Evolutionary conservation across 2,329 filamentous ascomycete genomes (phyloP).

Genomic region (Microdochium nivale): DNA sequence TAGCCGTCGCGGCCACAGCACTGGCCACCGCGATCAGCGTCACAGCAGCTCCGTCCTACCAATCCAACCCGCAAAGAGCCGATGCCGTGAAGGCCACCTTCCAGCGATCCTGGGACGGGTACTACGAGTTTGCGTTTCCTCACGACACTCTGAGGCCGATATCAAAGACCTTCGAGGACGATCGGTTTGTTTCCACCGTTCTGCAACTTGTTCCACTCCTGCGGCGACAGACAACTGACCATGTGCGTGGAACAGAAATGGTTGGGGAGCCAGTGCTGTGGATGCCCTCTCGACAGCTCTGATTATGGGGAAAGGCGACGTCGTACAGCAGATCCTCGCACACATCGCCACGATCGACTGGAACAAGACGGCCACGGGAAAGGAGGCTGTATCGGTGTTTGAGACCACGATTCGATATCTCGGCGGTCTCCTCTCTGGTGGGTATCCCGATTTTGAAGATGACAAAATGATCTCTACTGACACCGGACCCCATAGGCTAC

Average conservation of each 20-base stretch:
- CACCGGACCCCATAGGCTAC: constrained; percentile 41
- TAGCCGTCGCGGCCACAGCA: constrained; percentile 4
- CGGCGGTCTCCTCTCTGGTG: constrained; percentile 68
- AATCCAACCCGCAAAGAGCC: constrained; percentile 33
- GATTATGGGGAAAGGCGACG: constrained; percentile 61
- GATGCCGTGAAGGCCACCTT: constrained; percentile 61
- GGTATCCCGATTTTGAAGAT: neutral
- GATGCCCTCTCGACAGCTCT: constrained; percentile 75
- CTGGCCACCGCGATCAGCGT: constrained; percentile 10
- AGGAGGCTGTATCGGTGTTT: constrained; percentile 59
- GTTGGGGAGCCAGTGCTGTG: constrained; percentile 76
- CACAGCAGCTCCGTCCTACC: constrained; percentile 13
- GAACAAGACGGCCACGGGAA: constrained; percentile 41
- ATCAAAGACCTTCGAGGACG: constrained; percentile 56
- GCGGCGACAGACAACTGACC: neutral
- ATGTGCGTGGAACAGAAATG: constrained; percentile 46
- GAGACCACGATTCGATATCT: constrained; percentile 89
- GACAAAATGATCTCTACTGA: constrained; percentile 2
- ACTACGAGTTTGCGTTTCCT: constrained; percentile 66
- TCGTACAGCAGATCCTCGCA: constrained; percentile 62
- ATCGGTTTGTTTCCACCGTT: constrained; percentile 44
- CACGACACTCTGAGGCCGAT: constrained; percentile 68
- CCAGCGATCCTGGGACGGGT: constrained; percentile 62
- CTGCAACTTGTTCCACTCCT: neutral
- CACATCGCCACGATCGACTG: constrained; percentile 68